Evolutionary conservation across 2,329 filamentous ascomycete genomes (phyloP), one percentile per base, ranked within the genome.

Genomic region (Exophiala sideris): DNA sequence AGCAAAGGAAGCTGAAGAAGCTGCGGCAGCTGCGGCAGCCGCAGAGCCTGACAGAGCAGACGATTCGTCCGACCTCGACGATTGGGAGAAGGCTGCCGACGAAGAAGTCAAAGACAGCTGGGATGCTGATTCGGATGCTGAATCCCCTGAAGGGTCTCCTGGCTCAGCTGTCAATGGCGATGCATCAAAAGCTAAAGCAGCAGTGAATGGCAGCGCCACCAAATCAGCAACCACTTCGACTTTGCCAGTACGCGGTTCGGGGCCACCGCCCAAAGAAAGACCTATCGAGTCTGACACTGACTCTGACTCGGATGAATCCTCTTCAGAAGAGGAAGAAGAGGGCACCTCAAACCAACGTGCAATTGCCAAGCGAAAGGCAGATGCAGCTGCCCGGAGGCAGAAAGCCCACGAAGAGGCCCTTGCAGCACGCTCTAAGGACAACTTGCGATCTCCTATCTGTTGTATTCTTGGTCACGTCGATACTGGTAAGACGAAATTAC

Each of bases 381-480:
- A 95, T 67, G 91, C 91, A 41, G 89, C 90, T 12, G 90, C 94
- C 65, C 84, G 92, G 67, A 84, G 92, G 67, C 88, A 91, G 74
- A 89, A 89, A 74, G 88, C 91, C 54, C 89, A 95, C 70, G 89
- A 96, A 72, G 92, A 91, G 59, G 94, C 94, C 14, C 73, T 96
- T 68, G 91, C 90, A 41, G 91, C 92, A 45, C 84, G 91, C 58
- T 97, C 92, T 18, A 91, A 89, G 73, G 91, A 99, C 70, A 87
- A 99, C 73, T 83, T 99, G 52, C 90, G 94, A 54, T 97, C 94
- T 38, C 94, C 94, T 49, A 99, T 99, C 74, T 97, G 94, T 81
- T 97, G 92, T 87, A 99, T 99, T 82, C 84, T 99, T 61, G 94
- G 94, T 67, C 94, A 99, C 83, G 94, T 99, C 83, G 94, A 99